Percentiles rank a stretch among this genome's conserved stretches.
phyloP scores from a whole-genome alignment of 1,284 basidiomycete genomes.

The Anthracocystis panici-leucophaei region DNA sequence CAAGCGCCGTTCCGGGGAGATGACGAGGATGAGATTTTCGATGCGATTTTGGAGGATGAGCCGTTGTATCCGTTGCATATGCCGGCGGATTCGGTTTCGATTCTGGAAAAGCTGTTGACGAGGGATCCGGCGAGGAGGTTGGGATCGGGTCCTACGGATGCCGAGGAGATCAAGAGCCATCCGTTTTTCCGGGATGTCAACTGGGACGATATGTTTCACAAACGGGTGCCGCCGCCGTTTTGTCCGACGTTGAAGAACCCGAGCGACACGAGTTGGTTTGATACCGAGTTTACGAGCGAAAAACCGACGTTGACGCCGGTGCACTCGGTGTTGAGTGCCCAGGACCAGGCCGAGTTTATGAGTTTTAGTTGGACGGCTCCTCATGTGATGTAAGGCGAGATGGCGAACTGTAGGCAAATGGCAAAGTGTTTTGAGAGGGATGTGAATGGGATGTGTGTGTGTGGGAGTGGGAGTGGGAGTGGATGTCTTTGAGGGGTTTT shows the following conservation, averaged over 20 bases:
- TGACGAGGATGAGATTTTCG: conserved; percentile 99
- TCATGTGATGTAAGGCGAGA: conserved; percentile 13
- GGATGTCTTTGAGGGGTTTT: too few relatives aligned
- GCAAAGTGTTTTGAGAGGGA: background rate
- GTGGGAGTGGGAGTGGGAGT: too few relatives aligned
- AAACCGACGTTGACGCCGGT: conserved; percentile 98
- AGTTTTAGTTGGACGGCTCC: conserved; percentile 62
- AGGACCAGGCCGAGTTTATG: conserved; percentile 79
- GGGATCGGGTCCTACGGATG: conserved; percentile 93
- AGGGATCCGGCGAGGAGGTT: conserved; percentile 91
- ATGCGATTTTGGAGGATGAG: conserved; percentile 98
- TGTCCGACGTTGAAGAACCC: conserved; percentile 84
- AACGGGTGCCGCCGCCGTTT: conserved; percentile 96
- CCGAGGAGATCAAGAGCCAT: conserved; percentile 96
- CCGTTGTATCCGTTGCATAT: conserved; percentile 99
- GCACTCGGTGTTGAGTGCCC: conserved; percentile 89
- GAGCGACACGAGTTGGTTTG: conserved; percentile 81
- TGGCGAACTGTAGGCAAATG: too few relatives aligned
- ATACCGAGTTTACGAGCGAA: conserved; percentile 95
- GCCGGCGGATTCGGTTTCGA: conserved; percentile 96
- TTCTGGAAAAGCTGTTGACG: conserved; percentile 91
- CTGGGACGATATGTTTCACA: conserved; percentile 95
- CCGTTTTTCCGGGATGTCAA: conserved; percentile 98
- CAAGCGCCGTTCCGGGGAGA: conserved; percentile 99
- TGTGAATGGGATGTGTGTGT: background rate